Conservation (phyloP, 345 rosid species). For the Aquilaria yunnanensis region DNA sequence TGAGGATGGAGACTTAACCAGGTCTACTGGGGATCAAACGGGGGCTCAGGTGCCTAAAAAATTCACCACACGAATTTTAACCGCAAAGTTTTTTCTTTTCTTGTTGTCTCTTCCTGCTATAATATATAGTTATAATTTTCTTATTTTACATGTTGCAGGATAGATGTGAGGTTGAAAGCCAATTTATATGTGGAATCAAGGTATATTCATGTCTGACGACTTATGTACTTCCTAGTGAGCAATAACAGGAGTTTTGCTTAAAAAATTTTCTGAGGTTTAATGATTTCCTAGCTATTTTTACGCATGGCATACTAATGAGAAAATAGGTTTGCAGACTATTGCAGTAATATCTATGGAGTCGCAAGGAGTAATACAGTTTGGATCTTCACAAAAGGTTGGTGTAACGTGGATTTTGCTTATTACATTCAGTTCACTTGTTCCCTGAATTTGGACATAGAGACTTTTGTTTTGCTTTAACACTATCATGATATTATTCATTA, state of each 20-base stretch:
- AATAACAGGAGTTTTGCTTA: too few species aligned
- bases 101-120: neutral
- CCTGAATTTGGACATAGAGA: too few species aligned
- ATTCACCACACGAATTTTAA: neutral
- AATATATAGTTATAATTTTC: conserved; percentile 2
- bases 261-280: too few species aligned
- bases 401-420: neutral
- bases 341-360: conserved; percentile 58
- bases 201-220: conserved; percentile 17
- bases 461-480: too few species aligned
- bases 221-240: neutral
- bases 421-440: too few species aligned
- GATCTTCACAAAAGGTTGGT: conserved; percentile 77
- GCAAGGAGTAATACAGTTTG: conserved; percentile 71
- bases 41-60: conserved; percentile 28
- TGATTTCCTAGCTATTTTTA: too few species aligned
- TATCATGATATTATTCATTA: too few species aligned
- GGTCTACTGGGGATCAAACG: conserved; percentile 13
- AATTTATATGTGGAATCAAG: conserved; percentile 49
- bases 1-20: conserved; percentile 13
- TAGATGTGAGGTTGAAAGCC: conserved; percentile 27
- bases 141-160: conserved; percentile 23
- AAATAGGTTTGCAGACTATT: conserved; percentile 54
- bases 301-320: neutral
- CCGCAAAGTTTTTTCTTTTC: neutral